Evolutionary conservation across 2,329 filamentous ascomycete species (phyloP).

Genomic region (Diplodia corticola): DNA sequence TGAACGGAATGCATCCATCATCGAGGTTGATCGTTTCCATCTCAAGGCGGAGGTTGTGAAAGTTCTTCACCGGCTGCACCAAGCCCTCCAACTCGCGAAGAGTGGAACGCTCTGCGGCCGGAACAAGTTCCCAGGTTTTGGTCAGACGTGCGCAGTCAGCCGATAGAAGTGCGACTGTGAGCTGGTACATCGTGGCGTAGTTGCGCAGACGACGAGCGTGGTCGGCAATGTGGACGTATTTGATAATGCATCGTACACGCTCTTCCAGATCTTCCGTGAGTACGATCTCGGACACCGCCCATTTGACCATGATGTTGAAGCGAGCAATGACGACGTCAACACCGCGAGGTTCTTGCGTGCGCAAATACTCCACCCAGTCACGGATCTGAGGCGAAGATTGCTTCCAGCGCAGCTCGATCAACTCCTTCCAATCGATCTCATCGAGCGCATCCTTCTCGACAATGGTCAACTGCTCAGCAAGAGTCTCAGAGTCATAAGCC

Average conservation of each 20-base stretch:
- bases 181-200: conserved; percentile 80
- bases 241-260: conserved; percentile 73
- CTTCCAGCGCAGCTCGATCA: conserved; percentile 82
- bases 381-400: conserved; percentile 65
- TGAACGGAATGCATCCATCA: conserved; percentile 78
- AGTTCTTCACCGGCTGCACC: conserved; percentile 76
- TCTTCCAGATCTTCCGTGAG: conserved; percentile 72
- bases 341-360: conserved; percentile 69
- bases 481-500: conserved; percentile 74
- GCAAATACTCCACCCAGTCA: conserved; percentile 81
- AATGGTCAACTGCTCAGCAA: conserved; percentile 81
- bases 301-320: conserved; percentile 87
- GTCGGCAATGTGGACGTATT: conserved; percentile 77
- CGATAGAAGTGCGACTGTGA: conserved; percentile 74
- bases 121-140: conserved; percentile 71
- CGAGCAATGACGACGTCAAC: conserved; percentile 82
- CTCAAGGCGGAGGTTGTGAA: conserved; percentile 72
- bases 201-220: conserved; percentile 76
- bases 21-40: conserved; percentile 71
- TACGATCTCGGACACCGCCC: conserved; percentile 77
- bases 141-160: conserved; percentile 68
- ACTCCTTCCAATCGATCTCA: conserved; percentile 84
- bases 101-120: conserved; percentile 63
- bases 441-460: conserved; percentile 85
- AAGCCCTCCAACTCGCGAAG: conserved; percentile 69